Conservation (phyloP, 83 land plant species). For the Thuja plicata region DNA sequence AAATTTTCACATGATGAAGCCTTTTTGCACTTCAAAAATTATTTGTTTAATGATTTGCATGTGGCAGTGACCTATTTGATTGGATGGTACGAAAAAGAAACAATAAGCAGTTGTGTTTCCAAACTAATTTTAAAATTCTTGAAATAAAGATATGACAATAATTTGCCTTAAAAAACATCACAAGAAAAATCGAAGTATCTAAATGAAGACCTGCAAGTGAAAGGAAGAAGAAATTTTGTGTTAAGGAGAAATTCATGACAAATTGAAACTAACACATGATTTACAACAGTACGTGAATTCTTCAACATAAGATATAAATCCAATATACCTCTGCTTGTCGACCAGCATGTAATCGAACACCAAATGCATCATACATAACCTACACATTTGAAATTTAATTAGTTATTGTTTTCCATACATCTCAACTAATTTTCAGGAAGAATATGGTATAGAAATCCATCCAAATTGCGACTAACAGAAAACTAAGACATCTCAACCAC, state of each 20-base stretch:
- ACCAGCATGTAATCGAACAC: slow-evolving; percentile 88
- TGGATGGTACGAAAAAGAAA: background rate
- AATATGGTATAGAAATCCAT: background rate
- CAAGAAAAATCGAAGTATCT: background rate
- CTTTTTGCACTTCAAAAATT: background rate
- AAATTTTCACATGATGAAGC: background rate
- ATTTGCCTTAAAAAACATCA: background rate
- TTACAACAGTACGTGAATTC: background rate
- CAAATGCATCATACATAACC: slow-evolving; percentile 93
- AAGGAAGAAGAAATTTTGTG: background rate
- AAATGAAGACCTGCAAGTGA: background rate
- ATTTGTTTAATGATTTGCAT: background rate
- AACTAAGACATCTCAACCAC: background rate
- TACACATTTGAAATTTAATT: slow-evolving; percentile 19
- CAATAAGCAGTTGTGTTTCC: background rate
- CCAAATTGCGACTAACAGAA: background rate
- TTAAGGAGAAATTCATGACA: background rate
- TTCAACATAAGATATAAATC: background rate
- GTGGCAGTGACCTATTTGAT: background rate
- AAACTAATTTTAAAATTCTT: background rate
- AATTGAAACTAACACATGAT: background rate
- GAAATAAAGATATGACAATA: background rate
- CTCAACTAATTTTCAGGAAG: background rate
- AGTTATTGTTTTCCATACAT: background rate
- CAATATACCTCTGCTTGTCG: slow-evolving; percentile 84